Evolutionary conservation across 2,329 filamentous ascomycete genomes (phyloP).

Genomic region (Xylaria sp.): DNA sequence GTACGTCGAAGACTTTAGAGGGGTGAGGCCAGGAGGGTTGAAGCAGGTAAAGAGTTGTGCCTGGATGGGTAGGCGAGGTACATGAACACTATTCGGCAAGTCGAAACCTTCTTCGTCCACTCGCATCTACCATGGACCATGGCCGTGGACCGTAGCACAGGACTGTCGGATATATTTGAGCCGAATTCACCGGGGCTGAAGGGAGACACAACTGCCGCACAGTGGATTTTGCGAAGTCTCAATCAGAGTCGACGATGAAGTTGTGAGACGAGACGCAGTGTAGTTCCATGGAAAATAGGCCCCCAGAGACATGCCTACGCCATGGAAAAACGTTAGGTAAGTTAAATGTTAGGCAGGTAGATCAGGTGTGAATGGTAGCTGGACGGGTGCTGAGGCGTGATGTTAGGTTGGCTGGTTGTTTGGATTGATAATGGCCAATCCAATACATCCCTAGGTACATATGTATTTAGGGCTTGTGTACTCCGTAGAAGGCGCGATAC

Average conservation of each 20-base stretch:
- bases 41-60: constrained; percentile 10
- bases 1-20: no score
- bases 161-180: neutral
- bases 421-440: neutral
- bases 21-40: neutral
- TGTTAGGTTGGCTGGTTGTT: neutral
- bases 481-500: neutral
- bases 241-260: neutral
- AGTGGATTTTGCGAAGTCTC: neutral
- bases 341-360: neutral
- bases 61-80: neutral
- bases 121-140: constrained; percentile 3
- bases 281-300: neutral
- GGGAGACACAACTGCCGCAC: neutral
- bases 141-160: neutral
- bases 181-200: neutral
- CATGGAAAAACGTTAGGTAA: neutral
- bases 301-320: neutral
- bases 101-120: constrained; percentile 3
- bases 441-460: neutral
- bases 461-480: neutral
- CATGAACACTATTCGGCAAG: neutral
- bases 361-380: no score
- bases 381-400: neutral
- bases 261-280: constrained; percentile 5